Evolutionary conservation across 768 basidiomycete genomes (phyloP).

Genomic region (Amanita fuliginea): DNA sequence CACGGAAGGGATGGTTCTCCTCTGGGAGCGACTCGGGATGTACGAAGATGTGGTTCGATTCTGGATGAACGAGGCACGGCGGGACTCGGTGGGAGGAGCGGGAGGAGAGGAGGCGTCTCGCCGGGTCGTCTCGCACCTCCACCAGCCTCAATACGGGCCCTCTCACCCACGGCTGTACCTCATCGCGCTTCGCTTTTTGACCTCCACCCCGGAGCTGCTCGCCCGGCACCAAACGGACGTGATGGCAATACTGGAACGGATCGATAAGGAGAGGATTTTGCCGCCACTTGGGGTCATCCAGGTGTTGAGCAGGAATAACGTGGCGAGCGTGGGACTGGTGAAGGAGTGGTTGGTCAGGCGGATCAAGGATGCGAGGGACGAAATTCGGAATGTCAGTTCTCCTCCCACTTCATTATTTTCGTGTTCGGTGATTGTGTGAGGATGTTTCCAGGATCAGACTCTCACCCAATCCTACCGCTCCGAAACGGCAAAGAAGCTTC

Average conservation of each 20-base stretch:
- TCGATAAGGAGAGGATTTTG: too few relatives aligned
- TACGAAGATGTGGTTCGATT: constrained; percentile 91
- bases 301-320: constrained; percentile 77
- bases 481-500: too few relatives aligned
- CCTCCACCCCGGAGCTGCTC: constrained; percentile 67
- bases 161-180: constrained; percentile 66
- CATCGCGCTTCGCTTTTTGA: constrained; percentile 82
- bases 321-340: constrained; percentile 88
- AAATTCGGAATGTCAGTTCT: constrained; percentile 77
- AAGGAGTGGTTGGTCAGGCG: constrained; percentile 79
- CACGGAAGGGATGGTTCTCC: constrained; percentile 72
- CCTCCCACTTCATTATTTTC: too few relatives aligned
- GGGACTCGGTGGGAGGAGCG: constrained; percentile 16
- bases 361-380: constrained; percentile 60
- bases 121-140: constrained; percentile 65
- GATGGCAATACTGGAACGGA: constrained; percentile 44
- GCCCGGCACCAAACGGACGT: constrained; percentile 63
- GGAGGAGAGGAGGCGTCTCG: constrained; percentile 36
- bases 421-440: too few relatives aligned
- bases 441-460: too few relatives aligned
- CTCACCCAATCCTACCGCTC: too few relatives aligned
- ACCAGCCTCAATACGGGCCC: constrained; percentile 47
- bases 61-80: constrained; percentile 71
- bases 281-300: constrained; percentile 87
- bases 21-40: constrained; percentile 95